A percentile compares a stretch with the other conserved stretches of the same genome.
These are phyloP conservation scores for Globisporangium ultimum DNA, from an alignment of 352 stramenopile species.

Conservation along the genomic window DNA sequence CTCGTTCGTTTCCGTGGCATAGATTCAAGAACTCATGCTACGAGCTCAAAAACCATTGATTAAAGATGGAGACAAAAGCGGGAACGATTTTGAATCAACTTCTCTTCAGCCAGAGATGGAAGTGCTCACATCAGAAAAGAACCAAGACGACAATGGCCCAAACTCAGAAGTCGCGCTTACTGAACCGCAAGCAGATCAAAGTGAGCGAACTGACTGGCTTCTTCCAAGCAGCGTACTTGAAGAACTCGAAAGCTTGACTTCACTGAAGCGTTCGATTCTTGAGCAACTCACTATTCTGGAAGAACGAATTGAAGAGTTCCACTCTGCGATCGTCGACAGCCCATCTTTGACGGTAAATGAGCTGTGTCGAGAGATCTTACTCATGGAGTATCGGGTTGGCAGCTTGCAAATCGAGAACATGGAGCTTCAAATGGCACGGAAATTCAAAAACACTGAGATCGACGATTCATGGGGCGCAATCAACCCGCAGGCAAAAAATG, in stretches of 20 bases:
- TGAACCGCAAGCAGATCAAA: conserved; percentile 6
- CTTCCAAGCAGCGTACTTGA: background rate
- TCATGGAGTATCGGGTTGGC: conserved; percentile 87
- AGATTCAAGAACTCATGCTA: conserved; percentile 2
- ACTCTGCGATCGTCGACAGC: conserved; percentile 40
- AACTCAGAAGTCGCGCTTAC: background rate
- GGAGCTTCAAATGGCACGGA: conserved; percentile 59
- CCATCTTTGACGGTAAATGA: conserved; percentile 37
- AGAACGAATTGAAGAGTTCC: conserved; percentile 60
- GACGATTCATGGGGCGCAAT: background rate
- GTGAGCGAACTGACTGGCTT: no score
- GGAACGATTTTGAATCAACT: background rate
- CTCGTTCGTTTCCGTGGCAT: background rate
- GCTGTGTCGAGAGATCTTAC: conserved; percentile 54
- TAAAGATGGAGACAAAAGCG: background rate
- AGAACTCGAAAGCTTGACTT: conserved; percentile 1
- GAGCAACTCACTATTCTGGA: conserved; percentile 13
- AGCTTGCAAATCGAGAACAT: conserved; percentile 91
- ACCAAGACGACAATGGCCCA: conserved; percentile 1
- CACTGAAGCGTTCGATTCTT: background rate
- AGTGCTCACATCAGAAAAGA: background rate
- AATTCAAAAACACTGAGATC: conserved; percentile 23
- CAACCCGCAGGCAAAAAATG: no score
- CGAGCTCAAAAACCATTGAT: no score
- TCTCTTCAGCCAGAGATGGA: conserved; percentile 4